Evolutionary conservation across 2,329 filamentous ascomycete genomes (phyloP).

Genomic region (Penicillium crustosum): DNA sequence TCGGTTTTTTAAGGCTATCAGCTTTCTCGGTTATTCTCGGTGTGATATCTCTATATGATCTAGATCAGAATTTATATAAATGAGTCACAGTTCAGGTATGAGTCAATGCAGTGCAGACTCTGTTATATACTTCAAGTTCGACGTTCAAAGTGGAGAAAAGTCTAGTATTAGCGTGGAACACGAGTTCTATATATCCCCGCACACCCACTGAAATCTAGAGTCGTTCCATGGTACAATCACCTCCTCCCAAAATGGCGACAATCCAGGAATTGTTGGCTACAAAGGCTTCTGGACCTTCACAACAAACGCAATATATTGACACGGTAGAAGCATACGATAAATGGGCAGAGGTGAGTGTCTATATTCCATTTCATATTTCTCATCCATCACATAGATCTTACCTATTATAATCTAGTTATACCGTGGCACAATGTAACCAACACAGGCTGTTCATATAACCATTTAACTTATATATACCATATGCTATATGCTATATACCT

Average conservation of each 20-base stretch:
- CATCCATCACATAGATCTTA: not conserved
- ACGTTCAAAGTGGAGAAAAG: not conserved
- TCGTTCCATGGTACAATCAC: not conserved
- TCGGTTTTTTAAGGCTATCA: not conserved
- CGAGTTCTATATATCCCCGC: not conserved
- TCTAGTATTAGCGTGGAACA: not conserved
- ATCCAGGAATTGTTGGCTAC: slow-evolving; percentile 22
- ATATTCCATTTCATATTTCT: not conserved
- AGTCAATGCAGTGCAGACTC: not conserved
- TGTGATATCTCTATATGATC: not conserved
- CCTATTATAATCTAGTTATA: not conserved
- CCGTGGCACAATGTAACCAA: not conserved
- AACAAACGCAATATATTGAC: slow-evolving; percentile 31
- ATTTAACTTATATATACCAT: not conserved
- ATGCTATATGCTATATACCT: not conserved
- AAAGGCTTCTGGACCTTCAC: not conserved
- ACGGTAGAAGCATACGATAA: slow-evolving; percentile 41
- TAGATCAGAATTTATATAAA: no score
- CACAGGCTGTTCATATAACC: no score
- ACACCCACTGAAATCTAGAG: not conserved
- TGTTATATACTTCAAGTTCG: not conserved
- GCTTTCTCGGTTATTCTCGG: not conserved
- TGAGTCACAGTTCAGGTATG: not conserved
- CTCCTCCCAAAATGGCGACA: slow-evolving; percentile 17
- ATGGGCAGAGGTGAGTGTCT: slow-evolving; percentile 36